Conservation (phyloP, 805 yeast genomes). For the Kluyveromyces dobzhanskii region DNA sequence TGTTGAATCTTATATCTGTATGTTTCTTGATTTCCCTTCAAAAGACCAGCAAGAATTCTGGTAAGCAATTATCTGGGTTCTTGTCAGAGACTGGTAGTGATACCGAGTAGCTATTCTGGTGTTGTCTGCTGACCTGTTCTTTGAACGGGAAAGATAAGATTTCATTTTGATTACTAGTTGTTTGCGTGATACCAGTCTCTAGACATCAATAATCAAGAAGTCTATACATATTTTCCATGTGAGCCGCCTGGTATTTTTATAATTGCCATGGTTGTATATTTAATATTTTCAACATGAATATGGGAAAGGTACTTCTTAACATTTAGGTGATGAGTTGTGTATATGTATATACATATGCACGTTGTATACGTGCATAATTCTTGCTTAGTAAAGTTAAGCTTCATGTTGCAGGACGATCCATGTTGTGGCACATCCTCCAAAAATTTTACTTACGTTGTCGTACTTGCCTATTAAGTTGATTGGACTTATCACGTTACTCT, state of each 20-base stretch:
- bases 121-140: no score
- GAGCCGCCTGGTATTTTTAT: conserved; percentile 17
- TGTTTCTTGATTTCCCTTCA: no score
- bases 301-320: conserved; percentile 77
- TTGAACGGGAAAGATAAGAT: no score
- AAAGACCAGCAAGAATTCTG: no score
- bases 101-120: no score
- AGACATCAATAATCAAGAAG: conserved; percentile 43
- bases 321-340: conserved; percentile 31
- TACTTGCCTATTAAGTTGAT: conserved; percentile 12
- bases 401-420: conserved; percentile 46
- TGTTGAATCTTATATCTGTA: no score
- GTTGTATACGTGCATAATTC: background rate
- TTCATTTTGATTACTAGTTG: no score
- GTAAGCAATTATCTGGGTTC: no score
- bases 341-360: conserved; percentile 5
- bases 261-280: conserved; percentile 30
- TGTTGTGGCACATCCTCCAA: conserved; percentile 62
- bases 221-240: conserved; percentile 78
- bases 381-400: no score
- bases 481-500: conserved; percentile 18
- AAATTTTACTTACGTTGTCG: conserved; percentile 31
- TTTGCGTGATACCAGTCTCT: conserved; percentile 8
- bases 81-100: no score
- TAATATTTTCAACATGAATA: conserved; percentile 45